phyloP scores from a whole-genome alignment of 2,329 filamentous ascomycete genomes.

The Hypoxylon sp. region DNA sequence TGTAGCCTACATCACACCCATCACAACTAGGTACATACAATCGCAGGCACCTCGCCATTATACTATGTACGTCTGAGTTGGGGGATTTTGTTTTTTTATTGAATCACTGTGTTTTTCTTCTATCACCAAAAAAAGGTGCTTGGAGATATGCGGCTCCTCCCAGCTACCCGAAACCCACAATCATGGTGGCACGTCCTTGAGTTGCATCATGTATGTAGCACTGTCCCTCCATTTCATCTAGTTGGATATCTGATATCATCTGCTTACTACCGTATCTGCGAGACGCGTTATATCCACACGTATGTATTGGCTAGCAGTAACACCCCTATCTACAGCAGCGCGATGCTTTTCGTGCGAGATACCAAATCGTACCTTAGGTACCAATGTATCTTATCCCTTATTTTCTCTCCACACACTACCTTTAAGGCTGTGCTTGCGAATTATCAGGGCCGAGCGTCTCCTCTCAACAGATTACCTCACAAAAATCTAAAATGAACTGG shows the following conservation, averaged over 20 bases:
- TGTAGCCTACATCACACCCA: conserved; percentile 13
- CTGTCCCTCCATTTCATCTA: conserved; percentile 22
- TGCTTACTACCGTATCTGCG: conserved; percentile 28
- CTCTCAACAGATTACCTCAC: conserved; percentile 39
- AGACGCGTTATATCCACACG: conserved; percentile 8
- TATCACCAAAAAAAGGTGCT: conserved; percentile 6
- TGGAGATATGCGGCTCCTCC: conserved; percentile 31
- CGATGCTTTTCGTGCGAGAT: conserved; percentile 1
- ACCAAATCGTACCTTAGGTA: neutral
- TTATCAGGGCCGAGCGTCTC: conserved; percentile 26
- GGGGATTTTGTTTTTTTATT: neutral
- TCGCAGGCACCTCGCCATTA: neutral
- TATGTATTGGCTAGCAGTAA: conserved; percentile 10
- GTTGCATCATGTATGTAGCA: conserved; percentile 26
- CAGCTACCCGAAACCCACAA: conserved; percentile 15
- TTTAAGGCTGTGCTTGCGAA: conserved; percentile 2
- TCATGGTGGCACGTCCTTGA: conserved; percentile 13
- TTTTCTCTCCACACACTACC: neutral
- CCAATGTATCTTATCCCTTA: conserved; percentile 2
- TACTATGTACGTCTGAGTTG: neutral
- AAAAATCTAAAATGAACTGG: conserved; percentile 33
- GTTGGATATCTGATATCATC: conserved; percentile 18
- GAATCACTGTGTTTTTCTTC: neutral
- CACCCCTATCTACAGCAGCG: conserved; percentile 6
- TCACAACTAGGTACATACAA: conserved; percentile 12